Base-by-base conservation (phyloP, 345 rosid species). In the Toxicodendron radicans region DNA sequence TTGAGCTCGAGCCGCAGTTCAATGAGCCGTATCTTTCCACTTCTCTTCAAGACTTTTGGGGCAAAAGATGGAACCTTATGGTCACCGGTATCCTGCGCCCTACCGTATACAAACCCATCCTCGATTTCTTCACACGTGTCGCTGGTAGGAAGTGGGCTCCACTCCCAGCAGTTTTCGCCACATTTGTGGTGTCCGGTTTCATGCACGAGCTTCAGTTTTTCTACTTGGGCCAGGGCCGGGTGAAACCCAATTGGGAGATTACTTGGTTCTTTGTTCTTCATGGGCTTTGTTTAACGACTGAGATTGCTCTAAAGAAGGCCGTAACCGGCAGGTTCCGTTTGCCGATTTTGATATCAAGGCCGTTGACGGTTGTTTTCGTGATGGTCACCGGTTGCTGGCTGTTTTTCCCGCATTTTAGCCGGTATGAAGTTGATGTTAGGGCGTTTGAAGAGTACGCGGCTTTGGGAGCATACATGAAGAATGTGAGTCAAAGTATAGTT, bases 21-120 rank as follows among this genome's bases (percentile, higher is more conserved):
- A 66, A 88, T 46, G 72, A 86, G 70, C 94, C 94, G 0, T 85
- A 74, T 72, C 80, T 92, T 12, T 74, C 93, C 0, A 83, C 97
- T 0, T 91, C 97, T 0, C 82, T 92, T 0, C 97, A 90, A 8
- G 94, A 93, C 49, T 91, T 93, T 21, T 91, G 93, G 97, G 94
- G 96, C 5, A 79, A 67, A 45, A 79, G 93, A 76, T 89, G 96
- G 94, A 93, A 93, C 78, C 75, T 93, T 27, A 79, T 76, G 86
- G 94, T 89, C 69, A 38, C 84, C 0, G 41, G 82, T 4, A 89
- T 91, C 80, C 68, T 92, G 0, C 86, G 80, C 18, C 89, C 90
- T 1, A 82, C 96, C 11, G 87, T 92, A 0, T 89, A 89, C 70
- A 83, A 85, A 13, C 93, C 94, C 0, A 67, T 24, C 18, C 71